Evolutionary conservation across 176 grass and related monocot genomes (phyloP).

Genomic region (Phoenix dactylifera): DNA sequence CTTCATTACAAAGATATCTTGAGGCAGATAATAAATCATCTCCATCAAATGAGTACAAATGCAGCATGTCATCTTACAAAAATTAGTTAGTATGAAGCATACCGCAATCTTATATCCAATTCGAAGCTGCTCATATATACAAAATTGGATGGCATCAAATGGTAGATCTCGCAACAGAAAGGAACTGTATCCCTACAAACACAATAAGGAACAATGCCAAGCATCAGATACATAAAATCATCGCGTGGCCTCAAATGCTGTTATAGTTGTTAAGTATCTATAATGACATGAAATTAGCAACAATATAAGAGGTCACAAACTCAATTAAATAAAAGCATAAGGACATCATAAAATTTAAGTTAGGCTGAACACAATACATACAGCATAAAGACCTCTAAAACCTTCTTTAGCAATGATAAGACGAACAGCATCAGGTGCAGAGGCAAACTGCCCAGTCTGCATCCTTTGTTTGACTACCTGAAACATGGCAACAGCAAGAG

Average conservation of each 20-base stretch:
- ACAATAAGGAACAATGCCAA: conserved; percentile 2
- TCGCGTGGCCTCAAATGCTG: too few relatives aligned
- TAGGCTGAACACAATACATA: conserved; percentile 34
- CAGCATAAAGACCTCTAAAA: conserved; percentile 74
- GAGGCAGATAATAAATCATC: background rate
- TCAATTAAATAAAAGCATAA: background rate
- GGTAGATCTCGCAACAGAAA: conserved; percentile 91
- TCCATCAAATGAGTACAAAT: background rate
- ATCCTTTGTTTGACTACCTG: conserved; percentile 95
- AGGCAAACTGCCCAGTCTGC: conserved; percentile 77
- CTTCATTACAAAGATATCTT: too few relatives aligned
- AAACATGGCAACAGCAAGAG: background rate
- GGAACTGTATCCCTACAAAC: conserved; percentile 72
- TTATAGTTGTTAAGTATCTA: too few relatives aligned
- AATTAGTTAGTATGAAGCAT: background rate
- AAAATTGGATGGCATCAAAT: conserved; percentile 93
- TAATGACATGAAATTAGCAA: too few relatives aligned
- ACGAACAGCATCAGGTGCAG: conserved; percentile 59
- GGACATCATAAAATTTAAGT: background rate
- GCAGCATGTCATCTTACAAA: background rate
- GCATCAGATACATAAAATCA: background rate
- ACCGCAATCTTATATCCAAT: conserved; percentile 83
- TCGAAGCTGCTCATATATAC: conserved; percentile 89
- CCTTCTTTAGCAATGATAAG: conserved; percentile 85
- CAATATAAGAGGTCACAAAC: background rate